A percentile compares a stretch with the other conserved stretches of the same genome.
These are phyloP conservation scores for Candida qinlingensis DNA, from an alignment of 805 yeast species.

Conservation along the genomic window DNA sequence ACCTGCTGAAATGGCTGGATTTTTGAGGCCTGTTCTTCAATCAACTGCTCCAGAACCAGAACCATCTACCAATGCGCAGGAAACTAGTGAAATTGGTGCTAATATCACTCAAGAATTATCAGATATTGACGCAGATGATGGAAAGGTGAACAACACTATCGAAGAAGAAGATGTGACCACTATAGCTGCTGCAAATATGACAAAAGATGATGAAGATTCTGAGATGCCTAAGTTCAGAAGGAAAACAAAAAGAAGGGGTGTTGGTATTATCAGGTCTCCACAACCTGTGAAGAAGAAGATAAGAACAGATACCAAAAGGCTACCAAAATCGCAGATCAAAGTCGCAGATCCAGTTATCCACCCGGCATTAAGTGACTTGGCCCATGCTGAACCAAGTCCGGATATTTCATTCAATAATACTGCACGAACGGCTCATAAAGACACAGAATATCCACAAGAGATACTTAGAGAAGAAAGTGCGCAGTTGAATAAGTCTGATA, in stretches of 20 bases:
- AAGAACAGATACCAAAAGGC: background rate
- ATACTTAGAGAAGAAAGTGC: no score
- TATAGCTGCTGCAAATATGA: background rate
- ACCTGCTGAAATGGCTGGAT: no score
- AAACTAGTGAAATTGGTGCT: conserved; percentile 3
- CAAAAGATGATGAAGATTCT: background rate
- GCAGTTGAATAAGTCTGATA: conserved; percentile 24
- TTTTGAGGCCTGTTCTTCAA: no score
- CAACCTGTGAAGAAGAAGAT: background rate
- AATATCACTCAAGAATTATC: conserved; percentile 26
- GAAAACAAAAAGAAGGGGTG: background rate
- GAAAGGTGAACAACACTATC: conserved; percentile 12
- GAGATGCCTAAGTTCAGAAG: background rate
- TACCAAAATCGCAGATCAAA: background rate
- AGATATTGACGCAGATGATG: conserved; percentile 24
- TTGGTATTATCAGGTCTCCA: background rate
- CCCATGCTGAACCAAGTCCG: no score
- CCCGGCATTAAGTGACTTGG: no score
- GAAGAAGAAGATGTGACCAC: conserved; percentile 4
- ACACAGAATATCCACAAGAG: no score
- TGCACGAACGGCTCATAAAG: no score
- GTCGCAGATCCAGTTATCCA: background rate
- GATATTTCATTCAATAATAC: no score
- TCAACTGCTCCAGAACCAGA: no score
- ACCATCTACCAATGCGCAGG: no score